Evolutionary conservation across 2,329 filamentous ascomycete genomes (phyloP), one percentile per base, ranked within the genome.

Genomic region (Xenosphaeropsis pyriputrescens): DNA sequence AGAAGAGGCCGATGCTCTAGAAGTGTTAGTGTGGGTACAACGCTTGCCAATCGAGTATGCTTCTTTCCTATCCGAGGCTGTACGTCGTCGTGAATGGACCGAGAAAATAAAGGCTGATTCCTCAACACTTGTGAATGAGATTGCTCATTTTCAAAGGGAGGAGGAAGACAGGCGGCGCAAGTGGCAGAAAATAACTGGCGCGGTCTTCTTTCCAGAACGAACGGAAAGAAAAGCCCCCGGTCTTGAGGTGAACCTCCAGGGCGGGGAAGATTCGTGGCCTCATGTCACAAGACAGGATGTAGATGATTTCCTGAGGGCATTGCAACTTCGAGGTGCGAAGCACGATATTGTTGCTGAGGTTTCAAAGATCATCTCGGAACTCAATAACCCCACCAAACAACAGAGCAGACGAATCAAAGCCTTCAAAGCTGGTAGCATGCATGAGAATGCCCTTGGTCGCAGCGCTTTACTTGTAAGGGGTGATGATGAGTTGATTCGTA

Each of bases 371-470:
- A 70, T 93, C 42, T 76, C 78, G 43, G 86, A 93, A 38, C 67
- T 96, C 12, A 79, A 79, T 53, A 75, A 72, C 39, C 86, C 89
- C 2, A 91, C 85, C 0, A 85, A 81, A 49, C 85, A 91, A 55
- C 88, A 93, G 53, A 74, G 79, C 43, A 88, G 85, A 57, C 75
- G 85, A 40, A 74, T 91, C 6, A 93, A 89, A 56, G 86, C 85
- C 5, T 96, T 98, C 65, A 95, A 95, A 55, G 91, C 93, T 53
- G 91, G 91, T 13, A 96, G 91, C 53, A 72, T 96, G 29, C 86
- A 95, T 50, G 91, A 96, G 54, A 79, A 80, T n/a, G 75, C 75
- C 2, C 70, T 95, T 43, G 85, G 85, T n/a, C 76, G 81, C 50
- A 93, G 84, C 46, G 89, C 85, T 1, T 69, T 95, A 8, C 62